These are phyloP conservation scores for Diaporthe australafricana DNA, from an alignment of 2,329 filamentous ascomycete genomes.

Conservation along the genomic window DNA sequence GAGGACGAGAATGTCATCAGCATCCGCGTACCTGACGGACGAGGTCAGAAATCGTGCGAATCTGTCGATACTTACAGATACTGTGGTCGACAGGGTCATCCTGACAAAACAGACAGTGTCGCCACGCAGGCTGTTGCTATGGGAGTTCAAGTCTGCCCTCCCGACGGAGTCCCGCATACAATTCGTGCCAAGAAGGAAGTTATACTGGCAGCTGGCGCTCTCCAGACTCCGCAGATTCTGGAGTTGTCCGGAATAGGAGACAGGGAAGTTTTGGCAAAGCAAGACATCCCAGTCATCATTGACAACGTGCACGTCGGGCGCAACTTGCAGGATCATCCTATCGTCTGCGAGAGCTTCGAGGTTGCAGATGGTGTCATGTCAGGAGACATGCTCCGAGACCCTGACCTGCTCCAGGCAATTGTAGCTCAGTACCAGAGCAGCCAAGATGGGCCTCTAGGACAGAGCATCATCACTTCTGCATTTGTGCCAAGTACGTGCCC, in stretches of 20 bases:
- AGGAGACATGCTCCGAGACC: constrained; percentile 36
- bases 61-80: constrained; percentile 39
- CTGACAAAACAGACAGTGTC: constrained; percentile 7
- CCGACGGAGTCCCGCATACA: constrained; percentile 36
- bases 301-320: constrained; percentile 52
- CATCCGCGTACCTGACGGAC: constrained; percentile 34
- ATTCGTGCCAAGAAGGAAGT: constrained; percentile 39
- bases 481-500: constrained; percentile 21
- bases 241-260: constrained; percentile 44
- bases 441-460: constrained; percentile 42
- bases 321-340: constrained; percentile 52
- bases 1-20: constrained; percentile 32
- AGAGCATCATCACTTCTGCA: constrained; percentile 45
- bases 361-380: constrained; percentile 47
- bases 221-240: constrained; percentile 41
- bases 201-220: constrained; percentile 48
- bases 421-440: constrained; percentile 46
- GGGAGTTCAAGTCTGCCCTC: constrained; percentile 40
- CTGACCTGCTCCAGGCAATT: constrained; percentile 34
- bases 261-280: constrained; percentile 49
- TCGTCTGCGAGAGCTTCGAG: constrained; percentile 43
- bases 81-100: constrained; percentile 41
- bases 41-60: constrained; percentile 32
- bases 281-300: constrained; percentile 48
- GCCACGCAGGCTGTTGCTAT: constrained; percentile 34